Base-by-base conservation (phyloP, 768 basidiomycete genomes). In the Lentinula edodes region DNA sequence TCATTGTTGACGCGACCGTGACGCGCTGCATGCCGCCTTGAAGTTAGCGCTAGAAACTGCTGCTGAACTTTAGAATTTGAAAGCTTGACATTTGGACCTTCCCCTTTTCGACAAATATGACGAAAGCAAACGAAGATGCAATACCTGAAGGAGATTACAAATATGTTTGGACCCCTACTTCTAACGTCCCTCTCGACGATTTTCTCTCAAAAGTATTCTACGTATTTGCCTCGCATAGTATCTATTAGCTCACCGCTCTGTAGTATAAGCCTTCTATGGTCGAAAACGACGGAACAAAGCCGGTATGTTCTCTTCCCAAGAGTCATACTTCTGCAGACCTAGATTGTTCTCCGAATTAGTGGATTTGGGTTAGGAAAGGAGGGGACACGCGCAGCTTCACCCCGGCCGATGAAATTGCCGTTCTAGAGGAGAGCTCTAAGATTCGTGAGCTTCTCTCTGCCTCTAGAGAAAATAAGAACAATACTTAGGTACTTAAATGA, bases 231-330 rank as follows among this genome's bases (percentile, higher is more conserved):
- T 45, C 62, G 62, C 18, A 35, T 64, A 18, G 18, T 53, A 16
- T 18, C 35, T 41, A 41, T 34, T 15, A 42, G 46, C 16, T 38
- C 23, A 16, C 7, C 28, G 32, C n/a, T 16, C 15, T 57, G 12
- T 63, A 90, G 88, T 89, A 83, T 64, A 87, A 79, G 57, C 89
- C 90, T 0, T 90, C 88, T 16, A 87, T 90, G 88, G 85, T 90
- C 9, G 83, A 88, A 65, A 83, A 91, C 67, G 87, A 90, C 61
- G 89, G 89, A 4, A 86, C 78, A 0, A 90, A 89, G 70, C 88
- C 88, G 46, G 89, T 90, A 61, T 69, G 83, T 63, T 20, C 20
- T 59, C 13, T 12, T 23, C n/a, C 1, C 20, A 38, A n/a, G 16
- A 41, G 23, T 23, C 28, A 9, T 3, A 34, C 36, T 9, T 16